Evolutionary conservation across 1,284 basidiomycete species (phyloP).

Genomic region (Ustilago crameri): DNA sequence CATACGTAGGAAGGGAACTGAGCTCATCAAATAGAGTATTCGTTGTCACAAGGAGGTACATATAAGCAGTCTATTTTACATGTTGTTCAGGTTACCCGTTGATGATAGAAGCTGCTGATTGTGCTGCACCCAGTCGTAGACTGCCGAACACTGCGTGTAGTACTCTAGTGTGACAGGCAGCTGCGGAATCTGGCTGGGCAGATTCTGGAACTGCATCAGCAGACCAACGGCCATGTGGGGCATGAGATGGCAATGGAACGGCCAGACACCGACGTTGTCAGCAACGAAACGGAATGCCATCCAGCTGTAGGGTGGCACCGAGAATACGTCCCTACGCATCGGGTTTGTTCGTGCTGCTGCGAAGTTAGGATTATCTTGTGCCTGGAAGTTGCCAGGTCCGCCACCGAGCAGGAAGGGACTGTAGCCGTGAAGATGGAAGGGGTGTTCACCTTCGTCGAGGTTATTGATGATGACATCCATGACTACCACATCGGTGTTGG

Average conservation of each 20-base stretch:
- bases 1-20: no score
- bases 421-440: conserved; percentile 69
- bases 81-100: conserved; percentile 21
- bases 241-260: conserved; percentile 56
- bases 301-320: conserved; percentile 51
- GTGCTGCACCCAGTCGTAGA: conserved; percentile 29
- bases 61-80: conserved; percentile 15
- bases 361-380: conserved; percentile 35
- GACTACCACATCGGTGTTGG: conserved; percentile 44
- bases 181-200: conserved; percentile 28
- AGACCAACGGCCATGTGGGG: conserved; percentile 52
- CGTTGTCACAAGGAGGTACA: no score
- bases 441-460: conserved; percentile 70
- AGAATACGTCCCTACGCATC: conserved; percentile 58
- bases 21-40: no score
- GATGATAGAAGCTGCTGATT: conserved; percentile 29
- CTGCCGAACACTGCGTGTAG: conserved; percentile 32
- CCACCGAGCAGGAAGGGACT: conserved; percentile 62
- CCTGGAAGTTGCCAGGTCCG: conserved; percentile 61
- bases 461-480: conserved; percentile 67
- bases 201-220: conserved; percentile 50
- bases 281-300: conserved; percentile 53
- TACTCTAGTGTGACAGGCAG: conserved; percentile 15
- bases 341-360: conserved; percentile 26
- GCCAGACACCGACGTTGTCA: conserved; percentile 60